Evolutionary conservation across 129 eudicot genomes (phyloP), one percentile per base, ranked within the genome.

Genomic region (Smallanthus sonchifolius): DNA sequence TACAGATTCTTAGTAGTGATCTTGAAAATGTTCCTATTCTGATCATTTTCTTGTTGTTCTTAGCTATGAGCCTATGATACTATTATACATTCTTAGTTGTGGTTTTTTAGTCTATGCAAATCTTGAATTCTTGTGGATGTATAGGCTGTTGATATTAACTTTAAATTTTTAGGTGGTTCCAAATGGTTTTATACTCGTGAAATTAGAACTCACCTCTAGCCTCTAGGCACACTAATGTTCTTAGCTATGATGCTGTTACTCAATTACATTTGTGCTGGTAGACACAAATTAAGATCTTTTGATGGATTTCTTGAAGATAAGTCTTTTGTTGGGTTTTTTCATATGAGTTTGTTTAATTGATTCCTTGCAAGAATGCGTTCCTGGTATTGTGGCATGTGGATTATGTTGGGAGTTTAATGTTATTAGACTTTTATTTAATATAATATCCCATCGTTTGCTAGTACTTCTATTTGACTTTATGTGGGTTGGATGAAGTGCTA

Each of bases 61-160:
- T 77, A 45, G 70, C 67, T 77, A 44, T 61, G 40, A 10, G 32
- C 42, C 10, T 54, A 5, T 67, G 74, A 55, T 30, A 9, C 35
- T 11, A 8, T 8, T 35, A 17, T 28, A 52, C 66, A 8, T 75
- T 51, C 8, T 39, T 65, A 19, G 60, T 43, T 45, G 62, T 67
- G 69, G 60, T 57, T 56, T 10, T 59, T 59, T 24, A 37, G 45
- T 61, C 47, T 5, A 36, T 62, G 72, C 72, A 49, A 78, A 28
- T 70, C 36, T 60, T 40, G 30, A 47, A 54, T 35, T 55, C 35
- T 67, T 67, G 59, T 42, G 59, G 59, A 67, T 34, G n/a, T 40
- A 30, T 44, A 9, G 57, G 10, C 66, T 42, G 45, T 51, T n/a
- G 66, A 51, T 28, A 3, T 76, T 40, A 14, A 38, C 28, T 34